Evolutionary conservation across 306 rosid genomes (phyloP).

Genomic region (Quercus agrifolia): DNA sequence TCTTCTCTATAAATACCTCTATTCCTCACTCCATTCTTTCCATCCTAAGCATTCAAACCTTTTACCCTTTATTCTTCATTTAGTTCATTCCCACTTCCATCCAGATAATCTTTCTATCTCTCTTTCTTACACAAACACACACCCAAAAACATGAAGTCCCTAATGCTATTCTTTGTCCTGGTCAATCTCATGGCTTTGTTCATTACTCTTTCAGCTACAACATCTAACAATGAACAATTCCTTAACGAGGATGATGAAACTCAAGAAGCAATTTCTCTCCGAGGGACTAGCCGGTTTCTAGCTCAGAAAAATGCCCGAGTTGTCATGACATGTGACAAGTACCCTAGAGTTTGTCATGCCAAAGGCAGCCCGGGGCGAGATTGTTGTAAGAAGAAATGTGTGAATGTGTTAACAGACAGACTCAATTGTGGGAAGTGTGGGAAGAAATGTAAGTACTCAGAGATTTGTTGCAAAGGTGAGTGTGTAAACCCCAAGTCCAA

Average conservation of each 20-base stretch:
- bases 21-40: neutral
- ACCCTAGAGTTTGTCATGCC: conserved; percentile 35
- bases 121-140: too few species aligned
- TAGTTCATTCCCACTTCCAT: too few species aligned
- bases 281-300: conserved; percentile 19
- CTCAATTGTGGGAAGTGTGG: conserved; percentile 69
- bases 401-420: conserved; percentile 30
- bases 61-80: neutral
- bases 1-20: conserved; percentile 13
- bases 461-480: conserved; percentile 59
- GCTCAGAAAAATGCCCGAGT: neutral
- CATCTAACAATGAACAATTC: neutral
- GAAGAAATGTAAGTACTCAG: conserved; percentile 47
- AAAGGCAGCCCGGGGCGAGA: conserved; percentile 43
- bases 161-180: conserved; percentile 19
- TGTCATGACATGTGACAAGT: conserved; percentile 39
- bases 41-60: conserved; percentile 5
- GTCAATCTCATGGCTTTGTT: conserved; percentile 24
- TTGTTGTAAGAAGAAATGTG: conserved; percentile 60
- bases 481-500: conserved; percentile 57
- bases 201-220: conserved; percentile 25
- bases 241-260: neutral
- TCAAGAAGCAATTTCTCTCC: conserved; percentile 13
- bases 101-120: too few species aligned
- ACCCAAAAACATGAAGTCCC: conserved; percentile 22